These are phyloP conservation scores for Pythium phragmiticola DNA, from an alignment of 352 stramenopile species.

Conservation along the genomic window DNA sequence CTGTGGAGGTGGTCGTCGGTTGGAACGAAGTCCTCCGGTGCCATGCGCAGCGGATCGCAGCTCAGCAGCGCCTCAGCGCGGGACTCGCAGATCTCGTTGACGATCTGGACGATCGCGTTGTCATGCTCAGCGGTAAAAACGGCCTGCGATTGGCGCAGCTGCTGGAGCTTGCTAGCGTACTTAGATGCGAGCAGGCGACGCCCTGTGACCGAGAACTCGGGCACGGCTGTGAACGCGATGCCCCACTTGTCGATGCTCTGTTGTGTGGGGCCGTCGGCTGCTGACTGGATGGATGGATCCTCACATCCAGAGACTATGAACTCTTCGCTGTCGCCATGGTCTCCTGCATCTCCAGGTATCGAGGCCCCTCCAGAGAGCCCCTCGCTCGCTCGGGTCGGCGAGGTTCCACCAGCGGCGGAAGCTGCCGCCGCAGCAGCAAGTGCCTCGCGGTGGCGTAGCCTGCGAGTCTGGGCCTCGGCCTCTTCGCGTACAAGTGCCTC, in stretches of 20 bases:
- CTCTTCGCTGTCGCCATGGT: conserved; percentile 9
- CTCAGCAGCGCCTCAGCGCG: conserved; percentile 71
- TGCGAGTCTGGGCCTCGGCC: conserved; percentile 47
- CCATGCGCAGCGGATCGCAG: conserved; percentile 84
- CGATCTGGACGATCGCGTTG: conserved; percentile 71
- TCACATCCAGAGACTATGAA: conserved; percentile 4
- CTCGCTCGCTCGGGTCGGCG: neutral
- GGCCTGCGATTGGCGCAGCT: conserved; percentile 63
- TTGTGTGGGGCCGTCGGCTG: conserved; percentile 17
- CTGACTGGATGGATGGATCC: neutral
- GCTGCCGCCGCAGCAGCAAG: conserved; percentile 6
- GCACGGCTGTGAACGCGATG: conserved; percentile 82
- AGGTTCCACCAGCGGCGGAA: neutral
- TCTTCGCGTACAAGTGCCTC: conserved; percentile 78
- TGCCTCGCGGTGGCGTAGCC: conserved; percentile 45
- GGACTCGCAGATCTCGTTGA: conserved; percentile 83
- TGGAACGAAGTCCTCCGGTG: conserved; percentile 73
- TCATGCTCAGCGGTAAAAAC: conserved; percentile 70
- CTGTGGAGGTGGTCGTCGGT: conserved; percentile 61
- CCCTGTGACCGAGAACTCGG: conserved; percentile 81
- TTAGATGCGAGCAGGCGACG: conserved; percentile 69
- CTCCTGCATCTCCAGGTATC: neutral
- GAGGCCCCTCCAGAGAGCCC: neutral
- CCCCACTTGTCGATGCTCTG: conserved; percentile 73
- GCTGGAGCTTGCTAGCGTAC: conserved; percentile 58